phyloP scores from a whole-genome alignment of 2,329 filamentous ascomycete genomes.

The Colletotrichum higginsianum region DNA sequence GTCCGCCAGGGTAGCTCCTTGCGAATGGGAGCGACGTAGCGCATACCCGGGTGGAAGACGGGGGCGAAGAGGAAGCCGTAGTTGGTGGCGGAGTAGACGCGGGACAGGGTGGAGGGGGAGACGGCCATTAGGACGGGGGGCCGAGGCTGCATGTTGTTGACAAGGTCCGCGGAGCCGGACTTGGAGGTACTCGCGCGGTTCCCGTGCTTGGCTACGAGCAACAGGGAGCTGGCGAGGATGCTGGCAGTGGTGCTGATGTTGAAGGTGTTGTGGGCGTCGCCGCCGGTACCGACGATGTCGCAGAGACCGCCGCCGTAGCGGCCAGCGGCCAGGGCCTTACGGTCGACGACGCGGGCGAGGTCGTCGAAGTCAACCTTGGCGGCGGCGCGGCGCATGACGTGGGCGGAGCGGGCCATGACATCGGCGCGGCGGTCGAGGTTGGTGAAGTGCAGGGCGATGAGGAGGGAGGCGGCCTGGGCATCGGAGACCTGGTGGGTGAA shows the following conservation, averaged over 20 bases:
- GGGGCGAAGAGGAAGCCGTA: slow-evolving; percentile 97
- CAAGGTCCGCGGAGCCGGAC: slow-evolving; percentile 93
- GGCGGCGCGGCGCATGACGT: slow-evolving; percentile 86
- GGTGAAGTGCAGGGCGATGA: slow-evolving; percentile 94
- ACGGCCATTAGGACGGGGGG: slow-evolving; percentile 83
- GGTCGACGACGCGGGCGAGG: slow-evolving; percentile 73
- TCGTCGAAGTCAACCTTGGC: slow-evolving; percentile 76
- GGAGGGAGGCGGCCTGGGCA: slow-evolving; percentile 87
- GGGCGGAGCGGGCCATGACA: slow-evolving; percentile 88
- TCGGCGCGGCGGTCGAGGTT: slow-evolving; percentile 86
- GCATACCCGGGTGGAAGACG: slow-evolving; percentile 96
- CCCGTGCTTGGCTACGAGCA: slow-evolving; percentile 94
- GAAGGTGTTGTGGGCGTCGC: slow-evolving; percentile 97
- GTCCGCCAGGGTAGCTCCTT: slow-evolving; percentile 93
- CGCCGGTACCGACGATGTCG: slow-evolving; percentile 97
- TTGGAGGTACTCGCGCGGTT: slow-evolving; percentile 96
- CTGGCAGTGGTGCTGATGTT: slow-evolving; percentile 97
- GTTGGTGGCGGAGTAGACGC: slow-evolving; percentile 85
- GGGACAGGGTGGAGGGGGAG: slow-evolving; percentile 77
- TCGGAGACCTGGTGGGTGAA: slow-evolving; percentile 93
- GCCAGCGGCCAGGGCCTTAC: slow-evolving; percentile 76
- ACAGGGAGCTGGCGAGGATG: slow-evolving; percentile 87
- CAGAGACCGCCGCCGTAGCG: slow-evolving; percentile 87
- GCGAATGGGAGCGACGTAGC: slow-evolving; percentile 87
- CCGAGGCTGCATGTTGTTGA: slow-evolving; percentile 80